phyloP scores from a whole-genome alignment of 2,329 filamentous ascomycete species.

The Claviceps fusiformis region DNA sequence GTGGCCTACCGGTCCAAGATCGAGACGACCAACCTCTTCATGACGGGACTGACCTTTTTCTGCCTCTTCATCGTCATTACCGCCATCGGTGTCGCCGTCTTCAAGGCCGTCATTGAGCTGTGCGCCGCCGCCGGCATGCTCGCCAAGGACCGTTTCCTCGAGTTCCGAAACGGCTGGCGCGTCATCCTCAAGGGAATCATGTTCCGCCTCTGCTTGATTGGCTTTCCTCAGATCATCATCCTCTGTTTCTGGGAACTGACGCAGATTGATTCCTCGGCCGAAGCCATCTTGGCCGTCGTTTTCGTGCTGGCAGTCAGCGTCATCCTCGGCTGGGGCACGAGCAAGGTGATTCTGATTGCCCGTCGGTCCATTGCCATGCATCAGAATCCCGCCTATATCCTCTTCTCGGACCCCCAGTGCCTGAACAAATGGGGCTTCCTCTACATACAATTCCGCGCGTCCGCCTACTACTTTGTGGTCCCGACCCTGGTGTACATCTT shows the following conservation, averaged over 20 bases:
- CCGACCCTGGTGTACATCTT: slow-evolving; percentile 64
- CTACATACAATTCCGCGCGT: slow-evolving; percentile 90
- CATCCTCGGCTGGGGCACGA: slow-evolving; percentile 70
- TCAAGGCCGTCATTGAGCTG: slow-evolving; percentile 69
- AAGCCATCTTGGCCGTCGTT: slow-evolving; percentile 74
- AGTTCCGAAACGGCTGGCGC: slow-evolving; percentile 88
- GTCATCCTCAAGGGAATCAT: slow-evolving; percentile 86
- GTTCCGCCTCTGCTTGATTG: slow-evolving; percentile 78
- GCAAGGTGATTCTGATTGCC: slow-evolving; percentile 77
- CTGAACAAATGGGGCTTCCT: slow-evolving; percentile 97
- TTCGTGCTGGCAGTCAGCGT: slow-evolving; percentile 68
- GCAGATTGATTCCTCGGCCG: slow-evolving; percentile 68
- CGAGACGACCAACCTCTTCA: slow-evolving; percentile 81
- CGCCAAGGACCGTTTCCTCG: slow-evolving; percentile 71
- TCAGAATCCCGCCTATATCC: slow-evolving; percentile 86
- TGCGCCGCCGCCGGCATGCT: slow-evolving; percentile 62
- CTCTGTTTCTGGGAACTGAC: slow-evolving; percentile 91
- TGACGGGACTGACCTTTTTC: slow-evolving; percentile 83
- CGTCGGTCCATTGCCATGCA: slow-evolving; percentile 46
- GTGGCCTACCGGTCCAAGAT: slow-evolving; percentile 76
- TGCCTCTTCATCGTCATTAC: slow-evolving; percentile 67
- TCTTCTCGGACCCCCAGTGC: slow-evolving; percentile 81
- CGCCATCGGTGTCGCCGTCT: slow-evolving; percentile 55
- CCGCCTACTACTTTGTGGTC: slow-evolving; percentile 87
- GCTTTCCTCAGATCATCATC: slow-evolving; percentile 79